Conservation (phyloP, 257 asterid species). For the Nemophila menziesii region DNA sequence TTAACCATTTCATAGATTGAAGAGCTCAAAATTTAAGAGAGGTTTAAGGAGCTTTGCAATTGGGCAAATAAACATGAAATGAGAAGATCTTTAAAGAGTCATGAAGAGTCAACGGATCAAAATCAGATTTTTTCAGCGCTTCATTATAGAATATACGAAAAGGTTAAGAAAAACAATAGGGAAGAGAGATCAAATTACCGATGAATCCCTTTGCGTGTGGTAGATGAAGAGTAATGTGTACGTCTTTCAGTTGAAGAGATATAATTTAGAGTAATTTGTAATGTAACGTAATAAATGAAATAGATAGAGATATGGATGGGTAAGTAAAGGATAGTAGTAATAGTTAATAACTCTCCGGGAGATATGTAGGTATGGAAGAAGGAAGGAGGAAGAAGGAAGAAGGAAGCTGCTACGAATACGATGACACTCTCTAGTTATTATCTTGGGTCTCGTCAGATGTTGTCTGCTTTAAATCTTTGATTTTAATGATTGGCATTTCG, state of each 20-base stretch:
- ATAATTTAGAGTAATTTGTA: neutral
- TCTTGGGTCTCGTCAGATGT: neutral
- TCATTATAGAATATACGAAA: slow-evolving; percentile 1
- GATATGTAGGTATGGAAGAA: slow-evolving; percentile 25
- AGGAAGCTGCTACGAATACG: slow-evolving; percentile 7
- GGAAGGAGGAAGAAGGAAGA: slow-evolving; percentile 12
- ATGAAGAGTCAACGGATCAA: slow-evolving; percentile 14
- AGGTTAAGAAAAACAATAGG: slow-evolving; percentile 16
- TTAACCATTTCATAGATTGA: no score
- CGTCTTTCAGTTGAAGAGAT: neutral
- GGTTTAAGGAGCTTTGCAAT: slow-evolving; percentile 3
- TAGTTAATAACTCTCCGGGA: slow-evolving; percentile 30
- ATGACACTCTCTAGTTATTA: slow-evolving; percentile 9
- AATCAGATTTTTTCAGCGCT: slow-evolving; percentile 6
- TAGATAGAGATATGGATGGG: neutral
- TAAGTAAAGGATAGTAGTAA: slow-evolving; percentile 16
- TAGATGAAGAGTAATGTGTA: slow-evolving; percentile 19
- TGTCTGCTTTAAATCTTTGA: neutral
- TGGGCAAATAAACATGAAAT: slow-evolving; percentile 3
- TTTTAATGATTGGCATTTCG: neutral
- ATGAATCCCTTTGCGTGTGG: slow-evolving; percentile 24
- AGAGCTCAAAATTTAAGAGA: slow-evolving; percentile 13
- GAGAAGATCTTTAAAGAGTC: slow-evolving; percentile 17
- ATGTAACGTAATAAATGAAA: no score
- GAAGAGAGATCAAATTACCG: slow-evolving; percentile 44